Base-by-base conservation (phyloP, 305 asterid genomes). In the Solanum hybrid region DNA sequence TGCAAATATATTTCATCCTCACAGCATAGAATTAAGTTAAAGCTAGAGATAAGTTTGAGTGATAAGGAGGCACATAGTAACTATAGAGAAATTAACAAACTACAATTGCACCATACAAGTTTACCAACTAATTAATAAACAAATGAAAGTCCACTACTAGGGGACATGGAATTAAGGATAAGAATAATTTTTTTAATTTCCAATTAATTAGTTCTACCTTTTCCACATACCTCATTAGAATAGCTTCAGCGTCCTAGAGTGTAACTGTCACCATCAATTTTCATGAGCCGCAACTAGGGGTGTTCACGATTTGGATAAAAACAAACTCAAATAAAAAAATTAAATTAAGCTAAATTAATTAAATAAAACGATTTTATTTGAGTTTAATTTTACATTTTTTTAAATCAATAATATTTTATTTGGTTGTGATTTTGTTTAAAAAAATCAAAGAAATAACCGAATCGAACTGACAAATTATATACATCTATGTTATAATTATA, bases 311-410 rank as follows among this genome's bases (percentile, higher is more conserved):
- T 61, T 8, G 26, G 12, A 61, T 61, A 61, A 61, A 61, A 20
- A 22, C 0, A 8, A 3, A 3, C 8, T 3, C 0, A 61, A 61
- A 61, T 61, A 0, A 2, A 61, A 61, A 61, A 61, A 61, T 20
- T 1, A 8, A 20, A 61, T 61, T 20, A 61, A 7, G 1, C 4
- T 20, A 3, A 61, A 20, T 0, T 6, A 3, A 61, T 20, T 22
- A 61, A 2, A 20, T 61, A 20, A 61, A 61, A 20, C 0, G 3
- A 61, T 61, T 61, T 61, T 61, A 61, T 20, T 61, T 61, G 5
- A 11, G 0, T 61, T 8, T 61, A 3, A 8, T 61, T 61, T 57
- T 61, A 61, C 0, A 61, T 61, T 61, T 61, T 61, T 61, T 18
- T 8, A 51, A 2, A 61, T 61, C 0, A 2, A 61, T 61, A 61